Evolutionary conservation across 2,329 filamentous ascomycete species (phyloP).

Genomic region (Scytalidium lignicola): DNA sequence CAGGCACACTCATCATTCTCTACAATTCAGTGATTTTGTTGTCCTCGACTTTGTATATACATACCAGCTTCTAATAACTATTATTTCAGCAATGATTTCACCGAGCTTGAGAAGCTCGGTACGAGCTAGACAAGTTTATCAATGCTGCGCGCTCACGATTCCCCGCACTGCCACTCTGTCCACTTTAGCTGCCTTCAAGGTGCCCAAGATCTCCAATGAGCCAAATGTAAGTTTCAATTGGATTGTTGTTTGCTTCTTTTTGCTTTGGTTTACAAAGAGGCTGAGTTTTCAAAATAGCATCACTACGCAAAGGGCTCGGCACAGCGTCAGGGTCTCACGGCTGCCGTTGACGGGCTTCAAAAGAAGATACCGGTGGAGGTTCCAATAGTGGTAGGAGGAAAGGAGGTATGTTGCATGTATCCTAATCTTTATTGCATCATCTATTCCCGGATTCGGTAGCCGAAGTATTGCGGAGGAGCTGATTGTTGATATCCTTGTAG

Average conservation of each 20-base stretch:
- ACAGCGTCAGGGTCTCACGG: constrained; percentile 70
- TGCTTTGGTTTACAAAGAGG: no score
- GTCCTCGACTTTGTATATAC: no score
- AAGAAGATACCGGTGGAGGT: constrained; percentile 68
- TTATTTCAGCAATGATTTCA: not conserved
- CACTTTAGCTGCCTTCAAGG: constrained; percentile 72
- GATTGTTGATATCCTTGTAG: constrained; percentile 32
- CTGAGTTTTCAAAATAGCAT: constrained; percentile 60
- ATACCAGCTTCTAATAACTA: no score
- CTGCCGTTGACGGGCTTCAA: constrained; percentile 66
- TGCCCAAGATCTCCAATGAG: constrained; percentile 84
- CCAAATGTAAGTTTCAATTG: constrained; percentile 68
- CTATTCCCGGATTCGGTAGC: no score
- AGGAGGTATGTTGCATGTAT: constrained; percentile 55
- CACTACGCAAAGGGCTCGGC: constrained; percentile 81
- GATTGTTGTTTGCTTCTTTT: constrained; percentile 6
- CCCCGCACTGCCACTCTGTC: constrained; percentile 23
- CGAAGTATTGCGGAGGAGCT: no score
- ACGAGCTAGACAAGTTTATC: not conserved
- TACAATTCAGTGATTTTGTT: no score
- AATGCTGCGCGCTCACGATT: constrained; percentile 4
- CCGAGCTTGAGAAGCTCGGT: not conserved
- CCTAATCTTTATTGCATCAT: not conserved
- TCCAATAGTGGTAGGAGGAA: constrained; percentile 77
- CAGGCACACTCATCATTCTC: no score